Evolutionary conservation across 1,284 basidiomycete genomes (phyloP).

Genomic region (Boletus smithii): DNA sequence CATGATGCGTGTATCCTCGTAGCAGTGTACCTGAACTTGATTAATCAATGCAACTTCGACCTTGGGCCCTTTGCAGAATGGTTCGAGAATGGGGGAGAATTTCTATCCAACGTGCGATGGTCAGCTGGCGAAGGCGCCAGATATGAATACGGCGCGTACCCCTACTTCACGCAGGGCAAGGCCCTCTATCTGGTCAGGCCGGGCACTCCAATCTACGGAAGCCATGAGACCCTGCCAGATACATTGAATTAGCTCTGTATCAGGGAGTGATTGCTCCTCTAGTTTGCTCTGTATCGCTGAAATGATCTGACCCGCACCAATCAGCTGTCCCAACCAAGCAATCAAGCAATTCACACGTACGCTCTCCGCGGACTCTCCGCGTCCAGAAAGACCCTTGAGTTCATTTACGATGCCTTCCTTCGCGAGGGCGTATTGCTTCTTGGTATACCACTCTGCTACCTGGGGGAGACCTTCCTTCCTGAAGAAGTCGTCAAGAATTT

Average conservation of each 20-base stretch:
- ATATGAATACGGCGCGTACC: constrained; percentile 42
- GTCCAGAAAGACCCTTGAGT: constrained; percentile 57
- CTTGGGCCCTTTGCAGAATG: constrained; percentile 84
- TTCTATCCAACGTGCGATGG: constrained; percentile 46
- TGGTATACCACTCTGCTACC: constrained; percentile 89
- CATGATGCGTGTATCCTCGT: constrained; percentile 91
- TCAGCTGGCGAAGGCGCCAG: constrained; percentile 1
- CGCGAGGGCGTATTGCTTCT: constrained; percentile 75
- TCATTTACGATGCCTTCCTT: constrained; percentile 66
- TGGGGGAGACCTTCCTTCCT: constrained; percentile 71
- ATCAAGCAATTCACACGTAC: constrained; percentile 39
- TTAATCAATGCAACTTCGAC: constrained; percentile 92
- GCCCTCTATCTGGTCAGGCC: constrained; percentile 86
- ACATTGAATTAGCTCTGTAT: constrained; percentile 81
- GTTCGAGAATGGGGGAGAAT: constrained; percentile 81
- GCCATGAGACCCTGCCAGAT: constrained; percentile 91
- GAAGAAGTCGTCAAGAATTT: constrained; percentile 82
- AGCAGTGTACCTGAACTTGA: constrained; percentile 90
- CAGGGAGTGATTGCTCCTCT: constrained; percentile 70
- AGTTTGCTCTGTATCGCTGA: constrained; percentile 66
- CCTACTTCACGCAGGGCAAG: constrained; percentile 81
- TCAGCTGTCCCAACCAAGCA: constrained; percentile 12
- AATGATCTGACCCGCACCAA: constrained; percentile 56
- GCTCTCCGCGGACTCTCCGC: constrained; percentile 60
- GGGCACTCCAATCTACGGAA: constrained; percentile 82